Conservation (phyloP, 495 filamentous ascomycete species). For the Copromyces sp. region DNA sequence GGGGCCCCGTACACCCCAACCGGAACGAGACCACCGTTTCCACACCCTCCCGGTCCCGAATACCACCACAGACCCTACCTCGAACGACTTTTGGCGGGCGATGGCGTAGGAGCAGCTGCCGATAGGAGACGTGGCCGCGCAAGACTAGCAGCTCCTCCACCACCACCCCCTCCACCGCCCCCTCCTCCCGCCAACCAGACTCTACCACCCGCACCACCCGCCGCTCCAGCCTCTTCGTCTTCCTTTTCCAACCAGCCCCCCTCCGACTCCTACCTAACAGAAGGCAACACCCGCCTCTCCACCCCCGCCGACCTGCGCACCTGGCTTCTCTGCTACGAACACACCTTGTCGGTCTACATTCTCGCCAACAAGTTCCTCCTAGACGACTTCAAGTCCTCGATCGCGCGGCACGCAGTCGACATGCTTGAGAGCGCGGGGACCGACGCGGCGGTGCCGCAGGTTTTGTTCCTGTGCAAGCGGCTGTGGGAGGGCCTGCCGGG, state of each 20-base stretch:
- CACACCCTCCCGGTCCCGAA: conserved; percentile 4
- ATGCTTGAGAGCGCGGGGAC: conserved; percentile 37
- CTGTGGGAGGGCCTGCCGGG: conserved; percentile 31
- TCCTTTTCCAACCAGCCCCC: neutral
- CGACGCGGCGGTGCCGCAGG: conserved; percentile 28
- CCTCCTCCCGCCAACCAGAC: neutral
- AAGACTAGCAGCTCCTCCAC: neutral
- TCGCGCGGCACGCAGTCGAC: conserved; percentile 30
- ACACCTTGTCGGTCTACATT: conserved; percentile 37
- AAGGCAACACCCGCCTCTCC: conserved; percentile 21
- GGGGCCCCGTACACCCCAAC: conserved; percentile 3
- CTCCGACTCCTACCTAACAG: conserved; percentile 4
- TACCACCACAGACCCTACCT: conserved; percentile 7
- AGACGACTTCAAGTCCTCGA: conserved; percentile 31
- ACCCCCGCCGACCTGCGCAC: conserved; percentile 30
- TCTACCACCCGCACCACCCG: neutral
- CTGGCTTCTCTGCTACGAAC: conserved; percentile 35
- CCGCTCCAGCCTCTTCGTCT: neutral
- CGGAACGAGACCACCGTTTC: conserved; percentile 1
- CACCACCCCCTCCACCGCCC: conserved; percentile 1
- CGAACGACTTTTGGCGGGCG: neutral
- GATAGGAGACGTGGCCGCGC: neutral
- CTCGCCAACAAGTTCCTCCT: conserved; percentile 35
- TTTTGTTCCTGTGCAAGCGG: conserved; percentile 29
- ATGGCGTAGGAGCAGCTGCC: neutral